Percentiles rank a stretch among this genome's conserved stretches.
Evolutionary conservation across 2,329 filamentous ascomycete genomes (phyloP).

Genomic region (Ceratocystiopsis sp.): DNA sequence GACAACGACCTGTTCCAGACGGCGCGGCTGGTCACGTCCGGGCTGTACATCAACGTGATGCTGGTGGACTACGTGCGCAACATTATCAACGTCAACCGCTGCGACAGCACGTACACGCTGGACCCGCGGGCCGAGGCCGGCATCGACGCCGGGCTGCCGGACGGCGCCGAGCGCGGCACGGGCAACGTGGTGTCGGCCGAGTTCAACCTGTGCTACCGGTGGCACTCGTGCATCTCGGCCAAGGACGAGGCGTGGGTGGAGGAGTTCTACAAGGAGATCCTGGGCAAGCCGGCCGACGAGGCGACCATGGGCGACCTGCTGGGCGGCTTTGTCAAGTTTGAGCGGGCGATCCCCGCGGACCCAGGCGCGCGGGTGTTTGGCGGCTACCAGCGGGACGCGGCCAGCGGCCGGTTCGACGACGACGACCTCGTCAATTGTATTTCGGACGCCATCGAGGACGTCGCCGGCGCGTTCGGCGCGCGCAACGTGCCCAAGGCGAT

Average conservation of each 20-base stretch:
- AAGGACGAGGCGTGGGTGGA: slow-evolving; percentile 71
- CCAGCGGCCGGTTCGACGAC: slow-evolving; percentile 52
- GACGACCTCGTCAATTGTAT: slow-evolving; percentile 61
- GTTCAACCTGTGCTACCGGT: slow-evolving; percentile 78
- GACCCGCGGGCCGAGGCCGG: slow-evolving; percentile 58
- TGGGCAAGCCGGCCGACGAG: slow-evolving; percentile 39
- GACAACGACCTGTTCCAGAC: slow-evolving; percentile 71
- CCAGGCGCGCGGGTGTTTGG: slow-evolving; percentile 53
- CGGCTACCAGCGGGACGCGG: slow-evolving; percentile 41
- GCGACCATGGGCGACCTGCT: slow-evolving; percentile 45
- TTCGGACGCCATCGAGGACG: slow-evolving; percentile 53
- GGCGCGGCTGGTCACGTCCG: slow-evolving; percentile 54
- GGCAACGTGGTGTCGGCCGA: slow-evolving; percentile 76
- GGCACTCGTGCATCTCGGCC: slow-evolving; percentile 63
- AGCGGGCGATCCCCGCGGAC: slow-evolving; percentile 43
- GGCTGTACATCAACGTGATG: slow-evolving; percentile 64
- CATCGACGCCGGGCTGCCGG: slow-evolving; percentile 31
- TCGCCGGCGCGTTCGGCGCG: slow-evolving; percentile 56
- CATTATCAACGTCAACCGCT: slow-evolving; percentile 51
- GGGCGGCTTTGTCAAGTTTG: slow-evolving; percentile 44
- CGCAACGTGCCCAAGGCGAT: slow-evolving; percentile 59
- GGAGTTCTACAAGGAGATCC: slow-evolving; percentile 44
- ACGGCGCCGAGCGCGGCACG: slow-evolving; percentile 49
- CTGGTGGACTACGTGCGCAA: slow-evolving; percentile 65
- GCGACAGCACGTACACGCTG: slow-evolving; percentile 63